A percentile compares a stretch with the other conserved stretches of the same genome.
Evolutionary conservation across 768 basidiomycete genomes (phyloP).

Genomic region (Podaxis rugospora): DNA sequence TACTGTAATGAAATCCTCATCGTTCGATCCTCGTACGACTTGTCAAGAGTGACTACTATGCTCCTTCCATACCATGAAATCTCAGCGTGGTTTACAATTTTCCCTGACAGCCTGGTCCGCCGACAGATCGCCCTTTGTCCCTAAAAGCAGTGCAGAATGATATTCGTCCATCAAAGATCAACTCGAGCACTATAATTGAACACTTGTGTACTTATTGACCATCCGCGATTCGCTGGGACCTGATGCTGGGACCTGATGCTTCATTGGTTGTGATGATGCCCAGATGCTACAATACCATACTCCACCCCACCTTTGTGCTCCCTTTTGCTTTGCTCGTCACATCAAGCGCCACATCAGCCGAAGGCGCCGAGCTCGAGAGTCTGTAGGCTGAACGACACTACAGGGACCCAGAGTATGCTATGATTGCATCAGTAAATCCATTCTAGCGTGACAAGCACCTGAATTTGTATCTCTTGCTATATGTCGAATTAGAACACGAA

Average conservation of each 20-base stretch:
- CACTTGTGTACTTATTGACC: background rate
- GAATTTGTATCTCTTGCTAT: too few relatives aligned
- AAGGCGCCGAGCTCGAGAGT: too few relatives aligned
- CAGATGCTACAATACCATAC: background rate
- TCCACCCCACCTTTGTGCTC: too few relatives aligned
- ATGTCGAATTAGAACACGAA: too few relatives aligned
- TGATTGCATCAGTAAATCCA: too few relatives aligned
- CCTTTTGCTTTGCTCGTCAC: too few relatives aligned
- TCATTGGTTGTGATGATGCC: background rate
- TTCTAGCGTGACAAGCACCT: too few relatives aligned
- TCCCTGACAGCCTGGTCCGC: background rate
- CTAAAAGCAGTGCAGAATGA: background rate
- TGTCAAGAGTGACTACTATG: background rate
- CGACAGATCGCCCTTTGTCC: background rate
- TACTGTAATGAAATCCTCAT: background rate
- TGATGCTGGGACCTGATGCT: background rate
- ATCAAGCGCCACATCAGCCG: too few relatives aligned
- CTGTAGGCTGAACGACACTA: too few relatives aligned
- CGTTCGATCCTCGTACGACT: constrained; percentile 2
- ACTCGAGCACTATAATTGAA: background rate
- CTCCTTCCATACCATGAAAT: background rate
- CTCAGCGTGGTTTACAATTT: background rate
- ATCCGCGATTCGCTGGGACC: background rate
- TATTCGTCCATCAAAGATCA: background rate
- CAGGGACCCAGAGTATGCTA: too few relatives aligned